Evolutionary conservation across 768 basidiomycete genomes (phyloP).

Genomic region (Leccinum barrowsii): DNA sequence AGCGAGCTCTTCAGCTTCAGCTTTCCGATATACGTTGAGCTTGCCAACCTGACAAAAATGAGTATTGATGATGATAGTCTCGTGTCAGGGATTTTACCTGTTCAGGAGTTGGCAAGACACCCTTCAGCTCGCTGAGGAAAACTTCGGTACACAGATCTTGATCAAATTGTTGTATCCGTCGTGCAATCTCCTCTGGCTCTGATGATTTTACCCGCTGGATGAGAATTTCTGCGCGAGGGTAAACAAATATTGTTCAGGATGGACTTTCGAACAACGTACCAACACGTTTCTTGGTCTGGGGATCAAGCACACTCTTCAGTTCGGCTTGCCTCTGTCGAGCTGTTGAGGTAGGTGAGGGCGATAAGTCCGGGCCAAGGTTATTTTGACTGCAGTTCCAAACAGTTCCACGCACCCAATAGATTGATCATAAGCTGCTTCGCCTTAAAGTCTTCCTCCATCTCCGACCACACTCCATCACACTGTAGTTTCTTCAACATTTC

Average conservation of each 20-base stretch:
- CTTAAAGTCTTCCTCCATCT: constrained; percentile 98
- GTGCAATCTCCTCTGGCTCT: constrained; percentile 83
- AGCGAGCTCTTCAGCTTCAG: constrained; percentile 81
- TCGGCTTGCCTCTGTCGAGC: constrained; percentile 85
- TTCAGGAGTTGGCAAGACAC: constrained; percentile 87
- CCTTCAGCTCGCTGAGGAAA: constrained; percentile 86
- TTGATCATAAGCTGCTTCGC: constrained; percentile 93
- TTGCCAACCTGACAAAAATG: constrained; percentile 65
- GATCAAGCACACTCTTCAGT: constrained; percentile 85
- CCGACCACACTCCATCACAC: constrained; percentile 83
- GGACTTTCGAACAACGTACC: constrained; percentile 50
- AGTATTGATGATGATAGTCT: neutral
- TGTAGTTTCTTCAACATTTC: constrained; percentile 83
- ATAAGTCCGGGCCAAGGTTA: neutral
- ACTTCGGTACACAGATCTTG: constrained; percentile 80
- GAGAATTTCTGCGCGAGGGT: constrained; percentile 67
- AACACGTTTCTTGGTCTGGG: constrained; percentile 89
- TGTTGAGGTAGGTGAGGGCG: constrained; percentile 28
- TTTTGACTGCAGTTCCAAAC: neutral
- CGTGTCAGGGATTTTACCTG: constrained; percentile 46
- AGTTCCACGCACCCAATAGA: constrained; percentile 61
- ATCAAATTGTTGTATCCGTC: constrained; percentile 83
- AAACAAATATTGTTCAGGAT: neutral
- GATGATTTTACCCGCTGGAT: constrained; percentile 83
- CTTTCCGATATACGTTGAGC: constrained; percentile 83